Evolutionary conservation across 805 yeast genomes (phyloP).

Genomic region (Candida yuanshanica): DNA sequence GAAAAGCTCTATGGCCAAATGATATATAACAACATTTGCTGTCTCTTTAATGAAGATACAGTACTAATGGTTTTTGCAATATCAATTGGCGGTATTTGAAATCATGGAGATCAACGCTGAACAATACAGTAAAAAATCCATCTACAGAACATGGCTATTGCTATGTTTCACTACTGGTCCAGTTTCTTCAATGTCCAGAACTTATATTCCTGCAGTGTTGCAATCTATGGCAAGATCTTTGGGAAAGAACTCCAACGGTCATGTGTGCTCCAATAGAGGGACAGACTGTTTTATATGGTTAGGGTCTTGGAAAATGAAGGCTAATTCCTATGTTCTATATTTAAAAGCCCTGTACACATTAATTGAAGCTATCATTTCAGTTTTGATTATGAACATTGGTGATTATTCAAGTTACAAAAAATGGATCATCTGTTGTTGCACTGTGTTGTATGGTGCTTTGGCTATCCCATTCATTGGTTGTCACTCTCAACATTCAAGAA

Average conservation of each 20-base stretch:
- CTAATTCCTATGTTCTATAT: conserved; percentile 33
- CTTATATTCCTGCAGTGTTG: conserved; percentile 36
- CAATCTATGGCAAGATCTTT: conserved; percentile 31
- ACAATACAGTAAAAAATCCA: conserved; percentile 10
- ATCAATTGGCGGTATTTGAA: too few species aligned
- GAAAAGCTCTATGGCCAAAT: too few species aligned
- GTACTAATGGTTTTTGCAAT: not conserved
- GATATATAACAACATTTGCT: too few species aligned
- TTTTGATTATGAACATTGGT: conserved; percentile 34
- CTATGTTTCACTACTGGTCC: conserved; percentile 38
- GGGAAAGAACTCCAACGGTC: conserved; percentile 26
- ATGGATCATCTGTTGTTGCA: conserved; percentile 28
- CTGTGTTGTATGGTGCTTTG: conserved; percentile 27
- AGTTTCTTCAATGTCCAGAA: conserved; percentile 34
- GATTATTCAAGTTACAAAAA: conserved; percentile 35
- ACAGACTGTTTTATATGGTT: conserved; percentile 34
- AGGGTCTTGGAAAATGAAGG: conserved; percentile 30
- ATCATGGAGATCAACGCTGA: not conserved
- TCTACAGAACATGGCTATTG: conserved; percentile 31
- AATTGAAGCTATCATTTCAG: conserved; percentile 32
- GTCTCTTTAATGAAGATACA: too few species aligned
- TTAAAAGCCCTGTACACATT: conserved; percentile 33
- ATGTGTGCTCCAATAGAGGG: conserved; percentile 25
- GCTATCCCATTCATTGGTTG: conserved; percentile 34
- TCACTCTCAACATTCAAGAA: conserved; percentile 14